These are phyloP conservation scores for Penicillium brasilianum DNA, from an alignment of 2,329 filamentous ascomycete genomes.

Conservation along the genomic window DNA sequence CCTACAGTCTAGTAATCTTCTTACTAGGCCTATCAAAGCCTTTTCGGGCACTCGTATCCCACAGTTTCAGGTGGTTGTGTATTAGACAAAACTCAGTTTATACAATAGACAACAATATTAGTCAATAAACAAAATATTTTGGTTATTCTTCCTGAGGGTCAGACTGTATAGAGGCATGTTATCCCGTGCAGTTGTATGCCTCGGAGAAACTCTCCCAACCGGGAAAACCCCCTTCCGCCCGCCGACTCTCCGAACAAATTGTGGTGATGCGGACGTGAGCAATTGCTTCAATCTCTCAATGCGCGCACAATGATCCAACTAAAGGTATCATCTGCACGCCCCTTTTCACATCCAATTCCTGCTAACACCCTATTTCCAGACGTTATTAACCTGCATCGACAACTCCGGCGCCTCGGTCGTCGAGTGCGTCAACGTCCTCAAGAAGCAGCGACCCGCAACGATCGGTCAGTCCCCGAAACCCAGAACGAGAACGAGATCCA, in stretches of 20 bases:
- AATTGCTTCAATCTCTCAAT: slow-evolving; percentile 27
- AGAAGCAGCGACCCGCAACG: slow-evolving; percentile 81
- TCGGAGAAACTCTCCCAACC: slow-evolving; percentile 27
- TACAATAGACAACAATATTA: too few species aligned
- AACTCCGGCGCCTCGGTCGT: slow-evolving; percentile 97
- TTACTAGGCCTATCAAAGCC: too few species aligned
- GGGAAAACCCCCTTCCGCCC: slow-evolving; percentile 27
- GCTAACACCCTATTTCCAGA: slow-evolving; percentile 57
- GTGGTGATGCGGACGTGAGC: slow-evolving; percentile 19
- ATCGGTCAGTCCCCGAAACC: slow-evolving; percentile 70
- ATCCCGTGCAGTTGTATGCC: not conserved
- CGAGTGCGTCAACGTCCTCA: slow-evolving; percentile 91
- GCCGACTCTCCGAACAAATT: slow-evolving; percentile 28
- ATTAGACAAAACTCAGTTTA: too few species aligned
- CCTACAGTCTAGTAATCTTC: too few species aligned
- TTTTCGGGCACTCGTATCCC: too few species aligned
- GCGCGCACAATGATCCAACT: slow-evolving; percentile 82
- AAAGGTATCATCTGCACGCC: slow-evolving; percentile 61
- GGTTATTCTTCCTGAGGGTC: too few species aligned
- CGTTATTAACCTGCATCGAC: slow-evolving; percentile 99
- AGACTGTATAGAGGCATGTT: not conserved
- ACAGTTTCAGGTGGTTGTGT: too few species aligned
- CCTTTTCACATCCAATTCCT: not conserved
- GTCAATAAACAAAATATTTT: too few species aligned
- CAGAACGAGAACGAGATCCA: not conserved